A percentile compares a stretch with the other conserved stretches of the same genome.
These are phyloP conservation scores for Beauveria bassiana DNA, from an alignment of 2,329 filamentous ascomycete species.

Conservation along the genomic window DNA sequence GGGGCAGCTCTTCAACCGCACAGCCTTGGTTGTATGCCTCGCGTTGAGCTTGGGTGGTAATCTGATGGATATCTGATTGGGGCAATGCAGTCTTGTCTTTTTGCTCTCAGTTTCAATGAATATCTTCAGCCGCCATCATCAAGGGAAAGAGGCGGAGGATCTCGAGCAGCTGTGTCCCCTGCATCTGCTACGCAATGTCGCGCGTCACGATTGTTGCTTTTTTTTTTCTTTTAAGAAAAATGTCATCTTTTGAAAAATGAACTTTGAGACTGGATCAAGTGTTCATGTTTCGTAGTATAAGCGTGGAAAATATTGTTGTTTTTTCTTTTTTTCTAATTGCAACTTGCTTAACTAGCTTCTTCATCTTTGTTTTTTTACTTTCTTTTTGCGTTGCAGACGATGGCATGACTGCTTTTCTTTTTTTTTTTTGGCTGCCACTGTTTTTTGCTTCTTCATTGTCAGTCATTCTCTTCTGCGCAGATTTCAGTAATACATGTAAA, in stretches of 20 bases:
- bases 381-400: background rate
- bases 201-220: background rate
- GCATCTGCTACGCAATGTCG: background rate
- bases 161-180: background rate
- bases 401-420: background rate
- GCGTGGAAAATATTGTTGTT: background rate
- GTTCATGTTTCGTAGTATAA: background rate
- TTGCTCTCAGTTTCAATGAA: too few relatives aligned
- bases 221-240: background rate
- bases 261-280: background rate
- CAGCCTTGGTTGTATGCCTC: background rate
- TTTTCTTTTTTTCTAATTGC: background rate
- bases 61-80: too few relatives aligned
- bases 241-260: background rate
- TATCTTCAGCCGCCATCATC: background rate
- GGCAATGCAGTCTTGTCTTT: too few relatives aligned
- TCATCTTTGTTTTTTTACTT: background rate
- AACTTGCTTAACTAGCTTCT: background rate
- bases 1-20: background rate
- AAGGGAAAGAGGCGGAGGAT: background rate
- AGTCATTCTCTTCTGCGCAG: background rate
- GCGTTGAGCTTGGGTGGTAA: too few relatives aligned
- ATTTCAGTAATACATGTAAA: background rate
- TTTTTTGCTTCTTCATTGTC: background rate
- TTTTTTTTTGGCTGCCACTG: background rate